Conservation (phyloP, 2,329 filamentous ascomycete species). For the Fusarium penzigii region DNA sequence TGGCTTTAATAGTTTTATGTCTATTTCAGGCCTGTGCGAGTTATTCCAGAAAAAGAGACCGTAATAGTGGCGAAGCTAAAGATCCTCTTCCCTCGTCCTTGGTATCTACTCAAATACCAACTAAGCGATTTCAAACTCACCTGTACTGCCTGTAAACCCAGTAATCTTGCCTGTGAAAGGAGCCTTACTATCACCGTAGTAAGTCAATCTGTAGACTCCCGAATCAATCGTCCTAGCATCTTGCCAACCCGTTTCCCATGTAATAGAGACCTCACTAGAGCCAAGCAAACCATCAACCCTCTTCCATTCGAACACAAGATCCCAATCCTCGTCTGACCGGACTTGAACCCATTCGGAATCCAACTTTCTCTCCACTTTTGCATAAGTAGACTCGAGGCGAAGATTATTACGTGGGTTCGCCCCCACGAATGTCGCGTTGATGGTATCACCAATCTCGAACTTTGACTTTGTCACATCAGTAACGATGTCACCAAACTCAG, state of each 20-base stretch:
- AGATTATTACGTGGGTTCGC: conserved; percentile 92
- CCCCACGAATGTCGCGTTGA: conserved; percentile 73
- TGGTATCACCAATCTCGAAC: conserved; percentile 61
- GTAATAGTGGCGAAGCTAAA: no score
- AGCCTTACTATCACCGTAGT: conserved; percentile 81
- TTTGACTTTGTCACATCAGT: conserved; percentile 48
- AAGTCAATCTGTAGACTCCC: conserved; percentile 77
- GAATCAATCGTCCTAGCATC: conserved; percentile 39
- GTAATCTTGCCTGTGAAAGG: conserved; percentile 35
- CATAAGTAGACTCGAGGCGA: conserved; percentile 74
- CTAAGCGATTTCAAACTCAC: background rate
- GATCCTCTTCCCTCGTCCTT: no score
- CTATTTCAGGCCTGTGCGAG: no score
- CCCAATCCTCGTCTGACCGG: conserved; percentile 79
- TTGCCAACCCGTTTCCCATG: conserved; percentile 65
- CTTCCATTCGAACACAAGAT: conserved; percentile 77
- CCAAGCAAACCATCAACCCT: conserved; percentile 69
- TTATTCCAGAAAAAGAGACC: no score
- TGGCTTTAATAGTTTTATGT: no score
- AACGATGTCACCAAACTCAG: conserved; percentile 69
- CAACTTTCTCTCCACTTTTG: conserved; percentile 67
- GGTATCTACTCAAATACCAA: no score
- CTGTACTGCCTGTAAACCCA: background rate
- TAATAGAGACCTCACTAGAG: conserved; percentile 74
- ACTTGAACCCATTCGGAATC: conserved; percentile 62